These are phyloP conservation scores for Omphalea diandra DNA, from an alignment of 441 rosid species.

Conservation along the genomic window DNA sequence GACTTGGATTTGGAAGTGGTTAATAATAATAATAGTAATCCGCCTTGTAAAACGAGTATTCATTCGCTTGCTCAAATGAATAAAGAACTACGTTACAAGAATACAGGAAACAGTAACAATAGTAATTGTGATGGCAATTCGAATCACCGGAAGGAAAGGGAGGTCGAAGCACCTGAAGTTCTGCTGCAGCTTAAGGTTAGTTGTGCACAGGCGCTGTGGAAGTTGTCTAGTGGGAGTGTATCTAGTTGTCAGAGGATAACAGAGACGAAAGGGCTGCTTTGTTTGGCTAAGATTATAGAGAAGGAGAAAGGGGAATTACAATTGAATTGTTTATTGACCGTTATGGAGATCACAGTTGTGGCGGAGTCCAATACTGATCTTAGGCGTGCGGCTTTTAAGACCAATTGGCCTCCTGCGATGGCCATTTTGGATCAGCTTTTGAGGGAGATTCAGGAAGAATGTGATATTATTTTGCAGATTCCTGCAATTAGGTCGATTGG, in stretches of 20 bases:
- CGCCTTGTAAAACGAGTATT: conserved; percentile 35
- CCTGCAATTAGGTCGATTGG: conserved; percentile 52
- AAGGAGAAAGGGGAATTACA: conserved; percentile 45
- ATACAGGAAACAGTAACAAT: conserved; percentile 12
- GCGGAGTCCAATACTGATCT: conserved; percentile 52
- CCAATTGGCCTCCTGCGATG: conserved; percentile 57
- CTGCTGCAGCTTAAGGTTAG: conserved; percentile 38
- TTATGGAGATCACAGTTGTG: conserved; percentile 46
- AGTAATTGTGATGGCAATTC: conserved; percentile 37
- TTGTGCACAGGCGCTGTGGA: conserved; percentile 51
- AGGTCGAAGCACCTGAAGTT: conserved; percentile 37
- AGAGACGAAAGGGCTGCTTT: conserved; percentile 52
- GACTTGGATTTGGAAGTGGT: conserved; percentile 37
- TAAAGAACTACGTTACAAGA: conserved; percentile 32
- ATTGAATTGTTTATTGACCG: conserved; percentile 46
- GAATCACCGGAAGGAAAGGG: conserved; percentile 43
- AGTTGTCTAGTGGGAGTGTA: conserved; percentile 38
- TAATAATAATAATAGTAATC: too few species aligned
- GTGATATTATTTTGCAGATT: conserved; percentile 30
- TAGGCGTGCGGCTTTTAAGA: conserved; percentile 53
- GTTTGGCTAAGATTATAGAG: conserved; percentile 52
- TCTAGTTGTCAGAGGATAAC: conserved; percentile 44
- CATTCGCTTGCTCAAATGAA: conserved; percentile 52
- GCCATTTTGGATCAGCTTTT: conserved; percentile 54
- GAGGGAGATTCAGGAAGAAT: conserved; percentile 45